Evolutionary conservation across 2,329 filamentous ascomycete genomes (phyloP), one percentile per base, ranked within the genome.

Genomic region (Stemphylium beticola): DNA sequence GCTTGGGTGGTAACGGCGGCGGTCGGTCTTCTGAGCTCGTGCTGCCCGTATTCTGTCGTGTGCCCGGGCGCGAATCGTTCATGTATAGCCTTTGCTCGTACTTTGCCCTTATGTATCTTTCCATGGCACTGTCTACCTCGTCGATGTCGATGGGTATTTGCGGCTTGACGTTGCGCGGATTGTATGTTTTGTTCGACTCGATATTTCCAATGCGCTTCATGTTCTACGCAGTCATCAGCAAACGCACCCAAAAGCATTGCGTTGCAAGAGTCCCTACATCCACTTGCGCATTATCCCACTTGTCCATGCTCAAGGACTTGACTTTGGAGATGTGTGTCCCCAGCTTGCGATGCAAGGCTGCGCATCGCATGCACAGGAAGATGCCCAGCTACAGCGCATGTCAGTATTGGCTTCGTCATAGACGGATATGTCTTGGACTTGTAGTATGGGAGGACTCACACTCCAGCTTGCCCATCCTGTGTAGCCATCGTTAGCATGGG

Each of bases 251-350:
- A 33, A 33, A 12, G 32, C 24, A 38, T 26, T 26, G 42, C 9
- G 22, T n/a, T 4, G 20, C 26, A 12, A 10, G 15, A 31, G 4
- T 37, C 77, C 85, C 78, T 81, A 96, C 93, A 78, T 99, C 95
- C 61, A 99, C 93, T 79, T 99, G 95, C 57, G 98, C 95, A 70
- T 89, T 88, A 43, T 90, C 87, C 95, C 95, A 99, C 65, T 89
- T 95, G 78, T 99, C 95, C 93, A 99, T 98, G 76, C 90, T 98
- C 79, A 99, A 78, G 33, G 93, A 98, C 78, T 99, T 99, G 81
- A 99, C 92, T 77, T 99, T 99, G 64, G 93, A 97, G 60, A 99
- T 92, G 77, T 99, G 95, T 36, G 95, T 98, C 58, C 95, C 95
- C 70, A 99, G 82, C 78, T 98, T 98, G 72, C 95, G 91, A 80